A percentile compares a stretch with the other conserved stretches of the same genome.
phyloP scores from a whole-genome alignment of 108 stramenopile species.

The Fragilariopsis cylindrus region DNA sequence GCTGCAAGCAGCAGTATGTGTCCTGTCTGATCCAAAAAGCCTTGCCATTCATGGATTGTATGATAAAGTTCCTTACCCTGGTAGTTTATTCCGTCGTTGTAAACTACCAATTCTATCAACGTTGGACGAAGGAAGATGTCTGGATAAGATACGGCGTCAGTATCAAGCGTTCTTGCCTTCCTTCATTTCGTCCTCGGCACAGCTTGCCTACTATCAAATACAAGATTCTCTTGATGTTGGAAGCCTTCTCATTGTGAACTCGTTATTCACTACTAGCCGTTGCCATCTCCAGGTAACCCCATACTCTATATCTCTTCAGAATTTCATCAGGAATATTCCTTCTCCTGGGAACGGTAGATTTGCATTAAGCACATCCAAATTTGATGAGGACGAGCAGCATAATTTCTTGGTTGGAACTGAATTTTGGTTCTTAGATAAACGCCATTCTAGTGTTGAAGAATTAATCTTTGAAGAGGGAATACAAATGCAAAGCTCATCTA shows the following conservation, averaged over 20 bases:
- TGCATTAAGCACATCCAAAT: slow-evolving; percentile 22
- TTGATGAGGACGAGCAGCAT: slow-evolving; percentile 1
- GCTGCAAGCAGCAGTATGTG: slow-evolving; percentile 44
- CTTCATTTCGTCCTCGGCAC: slow-evolving; percentile 21
- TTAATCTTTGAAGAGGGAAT: slow-evolving; percentile 9
- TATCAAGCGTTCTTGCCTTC: not conserved
- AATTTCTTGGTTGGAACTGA: not conserved
- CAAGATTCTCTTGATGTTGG: slow-evolving; percentile 39
- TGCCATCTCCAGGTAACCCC: not conserved
- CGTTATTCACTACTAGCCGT: not conserved
- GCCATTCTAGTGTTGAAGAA: slow-evolving; percentile 25
- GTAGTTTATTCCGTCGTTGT: slow-evolving; percentile 51
- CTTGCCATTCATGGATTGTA: slow-evolving; percentile 59
- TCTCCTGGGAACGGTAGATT: slow-evolving; percentile 56
- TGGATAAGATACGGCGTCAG: not conserved
- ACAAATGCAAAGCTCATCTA: not conserved
- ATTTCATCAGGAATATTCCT: slow-evolving; percentile 52
- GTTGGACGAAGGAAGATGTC: not conserved
- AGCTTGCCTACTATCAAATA: slow-evolving; percentile 32
- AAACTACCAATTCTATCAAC: slow-evolving; percentile 14
- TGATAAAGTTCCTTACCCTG: slow-evolving; percentile 58
- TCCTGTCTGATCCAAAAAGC: slow-evolving; percentile 51
- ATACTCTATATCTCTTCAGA: slow-evolving; percentile 33
- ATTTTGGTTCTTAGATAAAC: slow-evolving; percentile 24
- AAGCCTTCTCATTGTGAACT: slow-evolving; percentile 37